Conservation (phyloP, 306 rosid genomes). For the Begonia peltatifolia region DNA sequence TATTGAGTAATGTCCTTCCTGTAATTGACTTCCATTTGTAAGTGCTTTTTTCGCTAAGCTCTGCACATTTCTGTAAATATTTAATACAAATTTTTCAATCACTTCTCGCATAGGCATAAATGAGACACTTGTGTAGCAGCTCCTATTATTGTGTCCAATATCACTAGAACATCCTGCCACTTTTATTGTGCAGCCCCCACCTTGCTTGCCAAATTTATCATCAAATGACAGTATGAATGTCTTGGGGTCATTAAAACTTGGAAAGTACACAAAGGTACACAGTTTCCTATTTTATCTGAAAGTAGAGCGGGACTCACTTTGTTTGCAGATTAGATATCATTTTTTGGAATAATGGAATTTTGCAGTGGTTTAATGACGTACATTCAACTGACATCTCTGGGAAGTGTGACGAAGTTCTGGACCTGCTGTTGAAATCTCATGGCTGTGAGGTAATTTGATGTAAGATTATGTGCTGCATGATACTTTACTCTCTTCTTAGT, state of each 20-base stretch:
- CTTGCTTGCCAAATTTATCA: slow-evolving; percentile 67
- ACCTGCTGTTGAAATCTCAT: slow-evolving; percentile 36
- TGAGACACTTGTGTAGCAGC: too few relatives aligned
- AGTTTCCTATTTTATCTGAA: background rate
- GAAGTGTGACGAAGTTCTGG: slow-evolving; percentile 70
- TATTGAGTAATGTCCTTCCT: too few relatives aligned
- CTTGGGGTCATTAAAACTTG: slow-evolving; percentile 60
- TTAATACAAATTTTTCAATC: too few relatives aligned
- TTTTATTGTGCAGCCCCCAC: slow-evolving; percentile 38
- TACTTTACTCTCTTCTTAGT: too few relatives aligned
- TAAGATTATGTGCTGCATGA: too few relatives aligned
- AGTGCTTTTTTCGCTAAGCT: background rate
- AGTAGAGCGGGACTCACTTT: background rate
- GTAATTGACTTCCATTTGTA: too few relatives aligned
- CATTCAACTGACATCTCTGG: slow-evolving; percentile 63
- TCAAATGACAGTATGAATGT: slow-evolving; percentile 29
- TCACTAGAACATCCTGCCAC: too few relatives aligned
- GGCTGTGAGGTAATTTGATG: slow-evolving; percentile 71
- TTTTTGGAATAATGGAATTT: slow-evolving; percentile 15
- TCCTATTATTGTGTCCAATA: too few relatives aligned
- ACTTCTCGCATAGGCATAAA: too few relatives aligned
- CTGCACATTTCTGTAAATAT: slow-evolving; percentile 8
- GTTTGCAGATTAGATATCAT: slow-evolving; percentile 10
- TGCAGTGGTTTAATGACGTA: slow-evolving; percentile 90
- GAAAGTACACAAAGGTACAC: slow-evolving; percentile 66